phyloP scores from a whole-genome alignment of 2,329 filamentous ascomycete species.

The Macrophomina phaseolina region DNA sequence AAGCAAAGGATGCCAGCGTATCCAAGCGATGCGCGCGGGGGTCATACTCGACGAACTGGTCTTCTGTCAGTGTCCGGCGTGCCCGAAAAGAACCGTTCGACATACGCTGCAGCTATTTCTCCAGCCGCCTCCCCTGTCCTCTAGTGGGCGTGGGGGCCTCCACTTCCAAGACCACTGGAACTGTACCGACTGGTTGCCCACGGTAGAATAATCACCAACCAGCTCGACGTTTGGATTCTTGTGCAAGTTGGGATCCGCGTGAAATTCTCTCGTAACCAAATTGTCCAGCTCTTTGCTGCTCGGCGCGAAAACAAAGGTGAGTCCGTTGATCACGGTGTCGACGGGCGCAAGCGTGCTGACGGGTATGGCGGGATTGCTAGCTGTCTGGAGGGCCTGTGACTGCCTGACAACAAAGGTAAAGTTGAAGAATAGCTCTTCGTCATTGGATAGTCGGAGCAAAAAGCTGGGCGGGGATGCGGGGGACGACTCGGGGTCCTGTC shows the following conservation, averaged over 20 bases:
- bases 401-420: constrained; percentile 85
- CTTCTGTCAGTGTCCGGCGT: neutral
- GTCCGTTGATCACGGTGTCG: constrained; percentile 82
- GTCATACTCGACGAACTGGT: constrained; percentile 93
- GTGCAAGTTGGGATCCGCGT: constrained; percentile 95
- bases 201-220: constrained; percentile 88
- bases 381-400: constrained; percentile 51
- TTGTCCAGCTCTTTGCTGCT: constrained; percentile 89
- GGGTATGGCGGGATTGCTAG: constrained; percentile 46
- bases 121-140: constrained; percentile 91
- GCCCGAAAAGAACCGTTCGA: constrained; percentile 25
- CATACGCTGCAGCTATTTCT: constrained; percentile 89
- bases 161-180: constrained; percentile 98
- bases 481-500: constrained; percentile 75
- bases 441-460: constrained; percentile 83
- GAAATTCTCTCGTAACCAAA: constrained; percentile 91
- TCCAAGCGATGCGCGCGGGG: constrained; percentile 87
- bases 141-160: constrained; percentile 81
- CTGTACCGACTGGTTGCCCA: constrained; percentile 79
- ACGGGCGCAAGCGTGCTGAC: constrained; percentile 33
- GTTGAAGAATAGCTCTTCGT: constrained; percentile 90
- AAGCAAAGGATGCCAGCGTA: constrained; percentile 89
- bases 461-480: constrained; percentile 66
- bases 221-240: constrained; percentile 96
- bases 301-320: constrained; percentile 91